Evolutionary conservation across 768 basidiomycete genomes (phyloP), one percentile per base, ranked within the genome.

Genomic region (Tephrocybe sp.): DNA sequence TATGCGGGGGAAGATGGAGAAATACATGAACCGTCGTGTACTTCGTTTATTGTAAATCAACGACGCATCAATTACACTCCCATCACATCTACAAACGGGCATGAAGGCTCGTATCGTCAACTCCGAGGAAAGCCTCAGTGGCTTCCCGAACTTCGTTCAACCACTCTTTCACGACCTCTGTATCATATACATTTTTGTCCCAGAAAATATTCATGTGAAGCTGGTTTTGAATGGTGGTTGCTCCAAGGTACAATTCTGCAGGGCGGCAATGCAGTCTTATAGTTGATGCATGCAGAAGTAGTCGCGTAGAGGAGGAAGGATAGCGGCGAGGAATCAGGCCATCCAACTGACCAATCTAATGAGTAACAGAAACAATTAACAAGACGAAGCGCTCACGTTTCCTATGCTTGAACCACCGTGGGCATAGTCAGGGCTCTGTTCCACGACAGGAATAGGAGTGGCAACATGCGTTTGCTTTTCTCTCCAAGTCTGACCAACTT

Each of bases 1-100:
- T 90, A 16, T 92, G 89, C 67, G 86, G 85, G 22, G 89, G 89
- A 9, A 59, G 65, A 9, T 91, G 88, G 89, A 47, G 39, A 17
- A 54, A 39, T n/a, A 41, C 26, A 8, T 17, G 41, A 34, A 48
- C 32, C 19, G 39, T 39, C 22, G 39, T 16, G 2, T 44, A 20
- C 2, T 22, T 42, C 12, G 23, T 20, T 13, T 11, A 42, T 7
- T 44, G n/a, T n/a, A 13, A 48, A 32, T 13, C 43, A 36, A 38
- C 23, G 13, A 31, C 11, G 3, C 11, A 32, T 34, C n/a, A n/a
- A n/a, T 14, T 32, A 22, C 1, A 42, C 11, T 32, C 30, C 20
- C 19, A 54, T 11, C 26, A 7, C 23, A 17, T 53, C 22, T n/a
- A 51, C 17, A 44, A 33, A 19, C 30, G 50, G 22, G 33, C 32